Evolutionary conservation across 768 basidiomycete genomes (phyloP), one percentile per base, ranked within the genome.

Genomic region (Paxillus involutus): DNA sequence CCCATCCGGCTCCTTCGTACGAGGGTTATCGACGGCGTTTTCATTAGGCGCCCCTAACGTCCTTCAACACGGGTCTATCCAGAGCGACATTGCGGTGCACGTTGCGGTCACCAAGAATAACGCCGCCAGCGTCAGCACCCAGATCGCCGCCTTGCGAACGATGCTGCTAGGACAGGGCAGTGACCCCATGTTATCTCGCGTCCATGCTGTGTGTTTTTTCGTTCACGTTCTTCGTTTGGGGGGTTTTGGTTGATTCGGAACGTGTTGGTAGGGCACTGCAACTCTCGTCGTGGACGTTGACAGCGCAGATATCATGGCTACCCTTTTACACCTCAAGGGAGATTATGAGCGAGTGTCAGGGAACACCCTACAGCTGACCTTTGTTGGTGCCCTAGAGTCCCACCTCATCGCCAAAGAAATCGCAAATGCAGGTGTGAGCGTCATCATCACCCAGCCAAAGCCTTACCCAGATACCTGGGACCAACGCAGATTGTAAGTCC

Each of bases 241-340:
- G 2, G 21, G 12, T 14, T 14, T n/a, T 21, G 2, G 35, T 21
- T 46, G 50, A 44, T 2, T 3, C 12, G 2, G 19, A 11, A 4
- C 6, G 2, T 42, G 7, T 3, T 44, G 12, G 12, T 44, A 86
- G 80, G 85, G 87, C 16, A 71, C 81, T 9, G 71, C 88, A 36
- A 84, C 87, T 1, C 69, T 93, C 40, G 83, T 91, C 5, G 71
- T 91, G 16, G 79, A 85, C 36, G 85, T 85, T 6, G 73, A 84
- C 57, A 86, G 76, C 61, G 85, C 85, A 13, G 89, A 93, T 61
- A 79, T 84, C 26, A 91, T 92, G 79, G 84, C 86, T 3, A 79
- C 80, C 2, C 70, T 93, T 33, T 67, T 92, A 44, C 75, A 80
- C 19, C 71, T 93, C 60, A 91, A 91, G 69, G 71, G 74, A 13